Percentiles rank a stretch among this genome's conserved stretches.
phyloP scores from a whole-genome alignment of 176 grass and related monocot species.

The Oryza meridionalis region DNA sequence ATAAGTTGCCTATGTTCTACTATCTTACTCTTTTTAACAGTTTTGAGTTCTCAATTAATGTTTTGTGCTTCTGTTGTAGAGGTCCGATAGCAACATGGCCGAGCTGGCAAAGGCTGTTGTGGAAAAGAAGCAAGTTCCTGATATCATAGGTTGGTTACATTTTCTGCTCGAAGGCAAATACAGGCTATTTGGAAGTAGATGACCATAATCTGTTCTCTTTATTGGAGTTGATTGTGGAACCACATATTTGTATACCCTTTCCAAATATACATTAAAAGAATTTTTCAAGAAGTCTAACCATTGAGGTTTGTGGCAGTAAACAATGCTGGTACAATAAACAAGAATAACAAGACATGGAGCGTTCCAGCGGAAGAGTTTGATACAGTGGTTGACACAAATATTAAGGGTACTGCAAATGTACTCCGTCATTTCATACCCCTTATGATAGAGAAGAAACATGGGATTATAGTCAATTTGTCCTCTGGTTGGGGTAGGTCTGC shows the following conservation, averaged over 20 bases:
- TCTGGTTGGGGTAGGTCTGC: conserved; percentile 98
- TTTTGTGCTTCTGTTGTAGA: conserved; percentile 58
- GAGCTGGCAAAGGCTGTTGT: conserved; percentile 79
- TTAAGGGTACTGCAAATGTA: conserved; percentile 88
- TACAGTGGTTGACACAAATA: conserved; percentile 89
- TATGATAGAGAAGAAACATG: conserved; percentile 90
- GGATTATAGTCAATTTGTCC: conserved; percentile 87
- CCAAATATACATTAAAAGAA: background rate
- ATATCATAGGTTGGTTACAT: conserved; percentile 81
- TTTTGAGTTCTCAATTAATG: conserved; percentile 9
- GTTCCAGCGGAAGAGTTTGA: conserved; percentile 96
- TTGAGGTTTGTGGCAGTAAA: conserved; percentile 65
- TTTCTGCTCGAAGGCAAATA: background rate
- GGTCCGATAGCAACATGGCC: conserved; percentile 71
- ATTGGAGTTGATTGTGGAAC: conserved; percentile 2
- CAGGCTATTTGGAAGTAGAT: conserved; percentile 1
- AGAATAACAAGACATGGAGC: conserved; percentile 93
- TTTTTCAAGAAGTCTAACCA: conserved; percentile 36
- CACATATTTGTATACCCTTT: conserved; percentile 10
- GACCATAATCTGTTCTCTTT: background rate
- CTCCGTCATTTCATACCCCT: conserved; percentile 91
- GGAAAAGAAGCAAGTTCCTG: conserved; percentile 69
- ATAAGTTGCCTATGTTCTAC: background rate
- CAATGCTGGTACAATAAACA: conserved; percentile 95
- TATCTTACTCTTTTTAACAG: background rate